A percentile compares a stretch with the other conserved stretches of the same genome.
Conservation (phyloP, 257 asterid species). For the Striga asiatica region DNA sequence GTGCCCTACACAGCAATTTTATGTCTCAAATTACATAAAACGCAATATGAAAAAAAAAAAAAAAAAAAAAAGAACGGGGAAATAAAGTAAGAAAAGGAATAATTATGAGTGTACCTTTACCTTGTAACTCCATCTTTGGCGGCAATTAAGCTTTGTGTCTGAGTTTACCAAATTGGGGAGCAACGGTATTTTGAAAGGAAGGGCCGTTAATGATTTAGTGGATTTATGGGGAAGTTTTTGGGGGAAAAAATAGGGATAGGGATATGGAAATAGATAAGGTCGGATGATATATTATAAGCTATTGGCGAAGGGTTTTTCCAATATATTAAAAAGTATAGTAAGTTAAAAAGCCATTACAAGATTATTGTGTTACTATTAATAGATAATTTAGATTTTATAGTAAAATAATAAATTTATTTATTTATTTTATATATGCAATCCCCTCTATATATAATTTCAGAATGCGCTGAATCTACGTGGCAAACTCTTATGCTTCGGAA, state of each 20-base stretch:
- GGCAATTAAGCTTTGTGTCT: constrained; percentile 19
- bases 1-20: constrained; percentile 30
- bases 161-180: constrained; percentile 14
- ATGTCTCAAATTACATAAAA: constrained; percentile 2
- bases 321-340: too few species aligned
- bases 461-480: too few species aligned
- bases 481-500: too few species aligned
- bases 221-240: not conserved
- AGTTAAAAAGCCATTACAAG: too few species aligned
- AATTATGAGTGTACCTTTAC: constrained; percentile 16
- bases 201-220: constrained; percentile 11
- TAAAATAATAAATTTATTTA: too few species aligned
- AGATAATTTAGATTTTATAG: too few species aligned
- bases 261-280: not conserved
- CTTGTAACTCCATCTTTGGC: constrained; percentile 51
- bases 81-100: not conserved
- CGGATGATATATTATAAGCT: too few species aligned
- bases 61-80: not conserved
- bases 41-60: not conserved
- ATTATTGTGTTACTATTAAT: too few species aligned
- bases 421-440: too few species aligned
- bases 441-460: too few species aligned
- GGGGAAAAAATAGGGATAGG: not conserved
- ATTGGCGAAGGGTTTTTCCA: too few species aligned
- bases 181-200: constrained; percentile 34